Conservation (phyloP, 768 basidiomycete species). For the Podaxis pistillaris region DNA sequence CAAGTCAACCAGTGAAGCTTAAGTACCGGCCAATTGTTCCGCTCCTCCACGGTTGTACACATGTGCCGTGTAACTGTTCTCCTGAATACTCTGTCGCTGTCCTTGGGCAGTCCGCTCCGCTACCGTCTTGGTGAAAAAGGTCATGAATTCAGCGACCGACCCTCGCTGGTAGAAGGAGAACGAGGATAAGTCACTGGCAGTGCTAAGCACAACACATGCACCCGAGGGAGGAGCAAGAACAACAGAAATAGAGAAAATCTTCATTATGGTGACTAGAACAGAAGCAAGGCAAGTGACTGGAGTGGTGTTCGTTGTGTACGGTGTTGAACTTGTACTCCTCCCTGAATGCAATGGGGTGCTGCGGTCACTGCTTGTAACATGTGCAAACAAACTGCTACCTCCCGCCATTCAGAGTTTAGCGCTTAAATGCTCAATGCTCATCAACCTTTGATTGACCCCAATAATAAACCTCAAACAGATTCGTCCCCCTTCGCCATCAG, state of each 20-base stretch:
- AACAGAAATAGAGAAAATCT: constrained; percentile 81
- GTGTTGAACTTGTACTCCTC: not conserved
- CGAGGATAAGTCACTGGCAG: constrained; percentile 77
- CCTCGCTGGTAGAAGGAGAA: constrained; percentile 95
- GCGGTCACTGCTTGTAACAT: not conserved
- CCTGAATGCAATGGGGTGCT: not conserved
- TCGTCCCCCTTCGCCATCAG: not conserved
- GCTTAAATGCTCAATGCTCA: not conserved
- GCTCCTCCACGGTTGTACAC: constrained; percentile 90
- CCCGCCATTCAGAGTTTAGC: not conserved
- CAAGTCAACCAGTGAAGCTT: not conserved
- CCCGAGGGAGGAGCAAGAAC: constrained; percentile 65
- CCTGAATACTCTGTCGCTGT: constrained; percentile 91
- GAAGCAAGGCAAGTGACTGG: not conserved
- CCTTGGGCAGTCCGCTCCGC: constrained; percentile 84
- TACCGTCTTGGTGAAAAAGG: constrained; percentile 92
- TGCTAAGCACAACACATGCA: constrained; percentile 60
- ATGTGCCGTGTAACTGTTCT: constrained; percentile 91
- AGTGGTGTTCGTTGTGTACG: not conserved
- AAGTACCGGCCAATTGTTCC: constrained; percentile 78
- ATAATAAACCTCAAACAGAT: not conserved
- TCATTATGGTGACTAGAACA: constrained; percentile 49
- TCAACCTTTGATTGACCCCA: not conserved
- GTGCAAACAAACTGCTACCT: constrained; percentile 1
- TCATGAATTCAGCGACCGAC: constrained; percentile 87